These are phyloP conservation scores for Colletotrichum sp. DNA, from an alignment of 2,329 filamentous ascomycete species.

Conservation along the genomic window DNA sequence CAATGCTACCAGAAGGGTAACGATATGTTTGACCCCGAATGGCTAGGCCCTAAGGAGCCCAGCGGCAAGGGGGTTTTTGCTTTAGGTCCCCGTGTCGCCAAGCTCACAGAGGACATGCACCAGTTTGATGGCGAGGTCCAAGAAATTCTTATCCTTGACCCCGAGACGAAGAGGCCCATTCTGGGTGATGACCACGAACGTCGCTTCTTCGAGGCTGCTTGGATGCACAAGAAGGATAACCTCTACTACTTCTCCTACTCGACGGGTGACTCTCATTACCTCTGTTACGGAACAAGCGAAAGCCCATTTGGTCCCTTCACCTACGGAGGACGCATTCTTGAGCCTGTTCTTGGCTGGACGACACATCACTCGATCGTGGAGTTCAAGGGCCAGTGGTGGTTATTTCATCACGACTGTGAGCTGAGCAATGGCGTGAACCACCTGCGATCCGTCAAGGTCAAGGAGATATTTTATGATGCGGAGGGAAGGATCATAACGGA, in stretches of 20 bases:
- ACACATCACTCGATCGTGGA: conserved; percentile 82
- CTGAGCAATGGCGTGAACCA: conserved; percentile 73
- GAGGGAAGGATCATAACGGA: conserved; percentile 64
- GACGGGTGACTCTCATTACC: conserved; percentile 78
- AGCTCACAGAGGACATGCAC: conserved; percentile 69
- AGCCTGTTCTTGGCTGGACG: conserved; percentile 81
- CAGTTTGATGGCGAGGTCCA: conserved; percentile 59
- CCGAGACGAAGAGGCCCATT: conserved; percentile 63
- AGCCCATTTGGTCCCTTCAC: conserved; percentile 75
- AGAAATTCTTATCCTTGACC: conserved; percentile 69
- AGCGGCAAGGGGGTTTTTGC: conserved; percentile 59
- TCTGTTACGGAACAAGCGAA: conserved; percentile 71
- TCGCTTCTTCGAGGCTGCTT: conserved; percentile 82
- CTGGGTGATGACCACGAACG: conserved; percentile 72
- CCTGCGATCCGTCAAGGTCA: conserved; percentile 74
- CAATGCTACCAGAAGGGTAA: conserved; percentile 72
- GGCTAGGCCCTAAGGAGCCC: conserved; percentile 65
- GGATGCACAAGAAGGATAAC: conserved; percentile 75
- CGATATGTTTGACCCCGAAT: conserved; percentile 58
- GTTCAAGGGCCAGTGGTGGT: conserved; percentile 73
- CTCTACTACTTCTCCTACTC: conserved; percentile 81
- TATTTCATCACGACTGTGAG: conserved; percentile 79
- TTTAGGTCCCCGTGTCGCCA: conserved; percentile 70
- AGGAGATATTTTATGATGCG: conserved; percentile 75
- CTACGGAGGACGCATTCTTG: conserved; percentile 73